A percentile compares a stretch with the other conserved stretches of the same genome.
Conservation (phyloP, 441 rosid species). For the Pelargonium australe region DNA sequence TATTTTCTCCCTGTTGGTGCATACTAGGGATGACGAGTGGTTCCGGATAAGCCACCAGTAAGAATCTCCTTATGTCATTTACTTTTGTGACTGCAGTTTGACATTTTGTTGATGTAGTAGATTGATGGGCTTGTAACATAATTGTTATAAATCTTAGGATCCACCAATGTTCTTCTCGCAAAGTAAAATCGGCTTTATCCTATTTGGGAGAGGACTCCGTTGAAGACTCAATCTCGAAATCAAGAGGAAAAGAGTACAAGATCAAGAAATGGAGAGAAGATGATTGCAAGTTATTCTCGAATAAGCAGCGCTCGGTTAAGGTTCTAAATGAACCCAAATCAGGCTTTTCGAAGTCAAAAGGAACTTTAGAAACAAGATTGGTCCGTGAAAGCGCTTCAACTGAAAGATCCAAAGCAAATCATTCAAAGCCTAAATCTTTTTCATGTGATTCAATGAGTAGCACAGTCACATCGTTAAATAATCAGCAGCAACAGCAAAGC, state of each 20-base stretch:
- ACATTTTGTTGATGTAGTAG: neutral
- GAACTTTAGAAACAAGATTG: conserved; percentile 26
- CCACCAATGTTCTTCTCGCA: conserved; percentile 45
- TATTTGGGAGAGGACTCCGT: conserved; percentile 21
- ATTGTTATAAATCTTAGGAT: conserved; percentile 26
- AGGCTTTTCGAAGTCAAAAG: conserved; percentile 28
- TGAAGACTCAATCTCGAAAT: conserved; percentile 44
- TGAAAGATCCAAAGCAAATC: conserved; percentile 18
- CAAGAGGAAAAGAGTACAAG: conserved; percentile 49
- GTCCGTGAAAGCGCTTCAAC: conserved; percentile 23
- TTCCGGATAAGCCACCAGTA: conserved; percentile 44
- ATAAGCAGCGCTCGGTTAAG: conserved; percentile 29
- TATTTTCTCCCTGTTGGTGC: conserved; percentile 3
- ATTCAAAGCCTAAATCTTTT: conserved; percentile 11
- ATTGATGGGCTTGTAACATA: neutral
- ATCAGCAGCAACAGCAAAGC: conserved; percentile 25
- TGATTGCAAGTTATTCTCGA: conserved; percentile 15
- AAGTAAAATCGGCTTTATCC: conserved; percentile 41
- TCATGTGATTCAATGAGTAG: conserved; percentile 18
- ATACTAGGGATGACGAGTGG: conserved; percentile 50
- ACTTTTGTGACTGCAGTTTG: conserved; percentile 1
- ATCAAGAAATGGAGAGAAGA: conserved; percentile 30
- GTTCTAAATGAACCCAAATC: conserved; percentile 30
- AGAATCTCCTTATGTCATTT: conserved; percentile 20
- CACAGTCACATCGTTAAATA: conserved; percentile 32